These are phyloP conservation scores for Trametes sanguinea DNA, from an alignment of 768 basidiomycete species.

Conservation along the genomic window DNA sequence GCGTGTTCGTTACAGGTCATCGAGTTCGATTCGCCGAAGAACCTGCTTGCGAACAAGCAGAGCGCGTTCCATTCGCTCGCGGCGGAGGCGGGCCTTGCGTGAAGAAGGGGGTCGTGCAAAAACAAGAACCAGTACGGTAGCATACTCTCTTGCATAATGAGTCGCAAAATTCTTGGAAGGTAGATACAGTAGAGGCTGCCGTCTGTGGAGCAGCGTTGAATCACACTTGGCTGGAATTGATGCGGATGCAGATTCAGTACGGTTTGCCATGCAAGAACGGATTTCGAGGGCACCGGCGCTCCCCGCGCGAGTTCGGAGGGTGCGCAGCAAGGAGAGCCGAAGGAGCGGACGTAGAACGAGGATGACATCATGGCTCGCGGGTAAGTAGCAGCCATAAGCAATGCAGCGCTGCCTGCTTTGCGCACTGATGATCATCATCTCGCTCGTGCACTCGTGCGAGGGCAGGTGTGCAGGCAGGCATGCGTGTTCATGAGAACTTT, in stretches of 20 bases:
- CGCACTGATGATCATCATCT: neutral
- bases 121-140: neutral
- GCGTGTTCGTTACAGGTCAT: conserved; percentile 46
- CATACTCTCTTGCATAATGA: neutral
- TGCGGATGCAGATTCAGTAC: no score
- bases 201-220: no score
- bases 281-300: no score
- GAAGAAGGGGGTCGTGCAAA: neutral
- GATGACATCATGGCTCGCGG: conserved; percentile 6
- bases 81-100: conserved; percentile 54
- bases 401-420: no score
- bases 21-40: conserved; percentile 77
- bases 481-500: neutral
- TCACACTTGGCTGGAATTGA: no score
- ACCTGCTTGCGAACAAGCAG: conserved; percentile 56
- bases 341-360: neutral
- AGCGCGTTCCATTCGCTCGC: conserved; percentile 67
- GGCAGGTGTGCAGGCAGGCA: no score
- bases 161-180: no score
- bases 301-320: no score
- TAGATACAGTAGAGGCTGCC: no score
- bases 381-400: neutral
- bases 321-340: no score
- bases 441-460: no score
- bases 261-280: no score